These are phyloP conservation scores for Tulasnella sp. DNA, from an alignment of 768 basidiomycete species.

Conservation along the genomic window DNA sequence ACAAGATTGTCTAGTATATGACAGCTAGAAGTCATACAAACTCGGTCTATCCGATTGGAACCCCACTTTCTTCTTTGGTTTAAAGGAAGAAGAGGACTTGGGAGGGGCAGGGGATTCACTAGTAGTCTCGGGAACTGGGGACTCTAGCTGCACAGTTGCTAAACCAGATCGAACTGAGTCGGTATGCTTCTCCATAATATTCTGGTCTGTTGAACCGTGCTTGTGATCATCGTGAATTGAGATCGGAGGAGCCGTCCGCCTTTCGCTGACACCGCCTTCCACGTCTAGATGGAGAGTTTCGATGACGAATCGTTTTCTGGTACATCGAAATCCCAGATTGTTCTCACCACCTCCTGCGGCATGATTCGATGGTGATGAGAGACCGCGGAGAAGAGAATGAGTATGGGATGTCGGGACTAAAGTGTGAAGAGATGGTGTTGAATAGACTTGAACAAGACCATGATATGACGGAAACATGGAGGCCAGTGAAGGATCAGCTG, in stretches of 20 bases:
- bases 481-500: conserved; percentile 67
- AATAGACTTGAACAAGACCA: conserved; percentile 67
- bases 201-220: not conserved
- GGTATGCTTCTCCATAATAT: not conserved
- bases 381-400: conserved; percentile 70
- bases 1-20: not conserved
- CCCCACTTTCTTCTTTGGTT: conserved; percentile 50
- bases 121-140: too few species aligned
- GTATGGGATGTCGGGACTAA: conserved; percentile 69
- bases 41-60: conserved; percentile 57
- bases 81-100: conserved; percentile 17
- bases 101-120: not conserved
- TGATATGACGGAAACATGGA: conserved; percentile 71
- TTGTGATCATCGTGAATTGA: not conserved
- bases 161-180: not conserved
- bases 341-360: conserved; percentile 71
- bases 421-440: conserved; percentile 60
- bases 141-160: conserved; percentile 2
- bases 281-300: conserved; percentile 84
- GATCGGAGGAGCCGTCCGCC: conserved; percentile 43
- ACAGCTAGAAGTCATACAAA: conserved; percentile 62
- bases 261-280: conserved; percentile 71
- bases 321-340: conserved; percentile 90
- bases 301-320: conserved; percentile 70
- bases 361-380: conserved; percentile 30